Base-by-base conservation (phyloP, 257 asterid species). In the Nicotiana otophora region DNA sequence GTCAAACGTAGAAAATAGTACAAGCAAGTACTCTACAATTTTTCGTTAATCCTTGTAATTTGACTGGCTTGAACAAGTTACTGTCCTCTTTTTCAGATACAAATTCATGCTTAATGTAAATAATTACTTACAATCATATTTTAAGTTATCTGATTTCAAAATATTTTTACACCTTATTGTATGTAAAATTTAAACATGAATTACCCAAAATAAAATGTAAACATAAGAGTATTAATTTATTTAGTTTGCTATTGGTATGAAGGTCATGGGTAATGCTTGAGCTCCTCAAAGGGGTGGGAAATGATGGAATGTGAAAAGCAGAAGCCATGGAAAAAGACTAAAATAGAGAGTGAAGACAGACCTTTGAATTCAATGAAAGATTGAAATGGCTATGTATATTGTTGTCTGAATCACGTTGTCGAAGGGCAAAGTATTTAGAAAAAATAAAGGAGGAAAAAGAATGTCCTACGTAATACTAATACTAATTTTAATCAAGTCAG, bases 371-470 rank as follows among this genome's bases (percentile, higher is more conserved):
- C 26, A 48, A 51, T 74, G 63, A 74, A 51, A 51, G 80, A 15
- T 78, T 0, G 15, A 34, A 54, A 57, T 53, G 28, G 51, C 48
- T 30, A 53, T 63, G 31, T 30, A 17, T 5, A 11, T 26, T 33
- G 23, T 58, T 58, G 82, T 78, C 70, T 78, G 63, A 74, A 51
- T 74, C 80, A 51, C 8, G 63, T 20, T 48, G 80, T 74, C 8
- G 3, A 74, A 48, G 42, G 63, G 26, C 63, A 48, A 26, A 26
- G 26, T 42, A 6, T 48, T 3, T 14, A 48, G 12, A 72, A 48
- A 4, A 54, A 3, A 14, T 0, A 1, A 9, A 68, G 5, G 36
- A 10, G 19, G 17, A n/a, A 31, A 42, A 23, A 15, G 80, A 74
- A 74, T 26, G 62, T 74, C 51, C 53, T 51, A 74, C 63, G 46